phyloP scores from a whole-genome alignment of 208 protist genomes.

The Acanthamoeba sp. region DNA sequence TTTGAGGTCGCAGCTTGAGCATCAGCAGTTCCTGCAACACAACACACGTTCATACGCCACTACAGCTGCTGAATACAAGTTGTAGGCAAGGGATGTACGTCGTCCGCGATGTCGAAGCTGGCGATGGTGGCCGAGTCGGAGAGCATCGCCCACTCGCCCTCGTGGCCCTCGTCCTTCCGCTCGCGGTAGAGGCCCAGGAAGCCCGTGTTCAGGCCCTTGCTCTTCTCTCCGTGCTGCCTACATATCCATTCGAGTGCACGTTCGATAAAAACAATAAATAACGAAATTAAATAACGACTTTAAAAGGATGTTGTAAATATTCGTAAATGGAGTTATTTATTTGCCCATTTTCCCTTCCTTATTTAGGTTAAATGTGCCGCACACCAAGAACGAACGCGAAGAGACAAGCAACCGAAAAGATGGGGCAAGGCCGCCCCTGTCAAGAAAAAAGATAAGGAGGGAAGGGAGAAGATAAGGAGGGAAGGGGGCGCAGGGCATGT shows the following conservation, averaged over 20 bases:
- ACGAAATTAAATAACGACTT: too few relatives aligned
- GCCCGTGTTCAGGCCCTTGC: neutral
- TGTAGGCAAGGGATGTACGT: neutral
- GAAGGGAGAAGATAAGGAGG: neutral
- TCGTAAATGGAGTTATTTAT: neutral
- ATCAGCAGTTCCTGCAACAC: neutral
- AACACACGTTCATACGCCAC: neutral
- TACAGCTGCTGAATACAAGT: neutral
- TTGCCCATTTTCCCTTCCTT: neutral
- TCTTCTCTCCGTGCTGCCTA: slow-evolving; percentile 23
- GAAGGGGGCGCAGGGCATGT: neutral
- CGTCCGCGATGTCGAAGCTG: neutral
- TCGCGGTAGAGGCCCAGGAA: slow-evolving; percentile 28
- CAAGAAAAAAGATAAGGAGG: neutral
- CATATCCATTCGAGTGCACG: neutral
- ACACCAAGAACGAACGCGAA: neutral
- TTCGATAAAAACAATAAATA: too few relatives aligned
- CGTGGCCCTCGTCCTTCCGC: neutral
- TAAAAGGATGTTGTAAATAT: too few relatives aligned
- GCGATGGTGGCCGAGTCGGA: neutral
- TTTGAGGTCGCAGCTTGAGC: slow-evolving; percentile 3
- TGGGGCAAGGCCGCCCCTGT: neutral
- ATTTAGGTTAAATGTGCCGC: neutral
- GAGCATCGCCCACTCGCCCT: neutral
- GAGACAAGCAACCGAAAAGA: neutral